phyloP scores from a whole-genome alignment of 495 filamentous ascomycete genomes.

The Platismatia glauca region DNA sequence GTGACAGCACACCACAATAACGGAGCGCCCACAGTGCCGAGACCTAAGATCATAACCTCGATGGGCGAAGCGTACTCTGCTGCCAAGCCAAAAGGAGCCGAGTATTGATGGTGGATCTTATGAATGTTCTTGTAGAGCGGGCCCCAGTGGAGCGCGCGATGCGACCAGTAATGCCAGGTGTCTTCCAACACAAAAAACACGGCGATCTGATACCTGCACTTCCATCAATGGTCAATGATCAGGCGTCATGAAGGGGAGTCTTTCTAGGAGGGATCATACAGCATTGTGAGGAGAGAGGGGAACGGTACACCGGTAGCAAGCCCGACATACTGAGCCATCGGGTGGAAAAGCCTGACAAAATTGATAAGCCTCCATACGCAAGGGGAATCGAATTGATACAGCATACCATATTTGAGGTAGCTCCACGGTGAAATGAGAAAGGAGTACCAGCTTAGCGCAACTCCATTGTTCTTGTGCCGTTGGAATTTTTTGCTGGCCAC shows the following conservation, averaged over 20 bases:
- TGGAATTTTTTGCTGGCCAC: slow-evolving; percentile 69
- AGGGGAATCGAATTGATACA: not conserved
- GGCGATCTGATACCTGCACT: slow-evolving; percentile 59
- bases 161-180: slow-evolving; percentile 96
- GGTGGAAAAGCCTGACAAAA: slow-evolving; percentile 71
- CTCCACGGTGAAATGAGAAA: slow-evolving; percentile 94
- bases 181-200: slow-evolving; percentile 96
- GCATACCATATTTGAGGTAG: slow-evolving; percentile 88
- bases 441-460: slow-evolving; percentile 81
- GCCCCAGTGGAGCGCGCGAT: slow-evolving; percentile 91
- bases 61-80: slow-evolving; percentile 98
- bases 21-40: slow-evolving; percentile 75
- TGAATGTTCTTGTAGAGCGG: slow-evolving; percentile 90
- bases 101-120: slow-evolving; percentile 98
- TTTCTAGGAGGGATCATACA: slow-evolving; percentile 21
- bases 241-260: not conserved
- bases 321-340: slow-evolving; percentile 90
- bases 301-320: slow-evolving; percentile 85
- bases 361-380: slow-evolving; percentile 2
- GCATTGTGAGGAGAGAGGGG: slow-evolving; percentile 74
- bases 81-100: slow-evolving; percentile 89
- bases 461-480: slow-evolving; percentile 86
- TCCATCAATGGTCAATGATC: not conserved
- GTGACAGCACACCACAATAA: slow-evolving; percentile 81
- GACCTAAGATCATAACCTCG: slow-evolving; percentile 94